Evolutionary conservation across 768 basidiomycete genomes (phyloP).

Genomic region (Tricholoma flavovirens): DNA sequence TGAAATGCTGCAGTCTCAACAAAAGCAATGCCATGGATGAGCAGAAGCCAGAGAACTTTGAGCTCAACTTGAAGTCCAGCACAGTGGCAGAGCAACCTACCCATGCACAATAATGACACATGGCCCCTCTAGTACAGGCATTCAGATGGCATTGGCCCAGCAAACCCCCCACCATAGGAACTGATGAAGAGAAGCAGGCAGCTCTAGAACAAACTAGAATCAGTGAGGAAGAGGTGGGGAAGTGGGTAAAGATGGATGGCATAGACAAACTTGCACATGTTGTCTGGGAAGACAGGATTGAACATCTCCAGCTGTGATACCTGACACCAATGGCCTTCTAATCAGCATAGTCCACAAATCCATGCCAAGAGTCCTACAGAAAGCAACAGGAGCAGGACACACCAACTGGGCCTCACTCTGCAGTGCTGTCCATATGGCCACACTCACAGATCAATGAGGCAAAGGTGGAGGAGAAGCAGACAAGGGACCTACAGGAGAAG

Average conservation of each 20-base stretch:
- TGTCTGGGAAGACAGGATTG: constrained; percentile 10
- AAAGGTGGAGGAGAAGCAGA: background rate
- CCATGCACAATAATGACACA: background rate
- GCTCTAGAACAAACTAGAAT: constrained; percentile 5
- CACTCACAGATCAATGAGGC: background rate
- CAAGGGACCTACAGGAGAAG: background rate
- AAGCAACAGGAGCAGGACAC: background rate
- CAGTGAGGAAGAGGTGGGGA: background rate
- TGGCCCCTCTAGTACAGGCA: constrained; percentile 5
- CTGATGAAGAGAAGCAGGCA: background rate
- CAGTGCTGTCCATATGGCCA: background rate
- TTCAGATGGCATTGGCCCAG: constrained; percentile 17
- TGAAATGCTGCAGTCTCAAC: constrained; percentile 5
- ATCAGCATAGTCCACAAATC: background rate
- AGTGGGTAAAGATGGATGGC: background rate
- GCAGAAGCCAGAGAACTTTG: constrained; percentile 6
- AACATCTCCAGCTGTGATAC: background rate
- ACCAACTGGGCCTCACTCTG: background rate
- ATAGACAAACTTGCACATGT: constrained; percentile 11
- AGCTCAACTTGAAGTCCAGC: constrained; percentile 8
- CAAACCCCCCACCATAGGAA: constrained; percentile 7
- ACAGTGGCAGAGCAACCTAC: constrained; percentile 11
- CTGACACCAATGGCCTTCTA: background rate
- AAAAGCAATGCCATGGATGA: constrained; percentile 1
- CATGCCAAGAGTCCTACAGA: background rate